Conservation (phyloP, 768 basidiomycete species). For the Suillus placidus region DNA sequence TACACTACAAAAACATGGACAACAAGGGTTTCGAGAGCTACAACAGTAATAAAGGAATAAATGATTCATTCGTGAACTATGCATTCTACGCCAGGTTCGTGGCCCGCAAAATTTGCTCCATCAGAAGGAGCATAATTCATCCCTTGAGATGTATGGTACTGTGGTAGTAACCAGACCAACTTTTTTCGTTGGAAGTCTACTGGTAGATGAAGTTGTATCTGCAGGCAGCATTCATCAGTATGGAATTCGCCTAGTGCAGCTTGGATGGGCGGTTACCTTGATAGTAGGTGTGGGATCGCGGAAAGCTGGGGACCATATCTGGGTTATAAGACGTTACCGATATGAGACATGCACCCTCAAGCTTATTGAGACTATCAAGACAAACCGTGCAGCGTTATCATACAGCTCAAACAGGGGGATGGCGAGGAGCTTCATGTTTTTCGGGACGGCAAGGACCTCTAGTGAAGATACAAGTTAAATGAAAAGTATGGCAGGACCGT, state of each 20-base stretch:
- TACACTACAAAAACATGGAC: constrained; percentile 6
- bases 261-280: constrained; percentile 53
- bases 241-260: not conserved
- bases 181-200: constrained; percentile 29
- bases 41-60: constrained; percentile 10
- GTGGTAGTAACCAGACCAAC: not conserved
- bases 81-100: not conserved
- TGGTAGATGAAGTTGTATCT: constrained; percentile 84
- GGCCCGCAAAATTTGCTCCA: not conserved
- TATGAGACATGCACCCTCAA: constrained; percentile 10
- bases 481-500: not conserved
- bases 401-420: constrained; percentile 97
- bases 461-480: constrained; percentile 13
- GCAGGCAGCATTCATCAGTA: not conserved
- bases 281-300: constrained; percentile 90
- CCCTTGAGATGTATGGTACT: not conserved
- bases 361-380: constrained; percentile 6
- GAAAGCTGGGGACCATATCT: constrained; percentile 93
- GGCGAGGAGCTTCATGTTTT: constrained; percentile 98
- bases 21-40: constrained; percentile 8
- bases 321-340: not conserved
- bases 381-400: constrained; percentile 89
- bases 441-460: constrained; percentile 97
- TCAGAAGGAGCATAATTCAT: constrained; percentile 14
- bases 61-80: constrained; percentile 2